phyloP scores from a whole-genome alignment of 2,329 filamentous ascomycete species.

The Calonectria naviculata region DNA sequence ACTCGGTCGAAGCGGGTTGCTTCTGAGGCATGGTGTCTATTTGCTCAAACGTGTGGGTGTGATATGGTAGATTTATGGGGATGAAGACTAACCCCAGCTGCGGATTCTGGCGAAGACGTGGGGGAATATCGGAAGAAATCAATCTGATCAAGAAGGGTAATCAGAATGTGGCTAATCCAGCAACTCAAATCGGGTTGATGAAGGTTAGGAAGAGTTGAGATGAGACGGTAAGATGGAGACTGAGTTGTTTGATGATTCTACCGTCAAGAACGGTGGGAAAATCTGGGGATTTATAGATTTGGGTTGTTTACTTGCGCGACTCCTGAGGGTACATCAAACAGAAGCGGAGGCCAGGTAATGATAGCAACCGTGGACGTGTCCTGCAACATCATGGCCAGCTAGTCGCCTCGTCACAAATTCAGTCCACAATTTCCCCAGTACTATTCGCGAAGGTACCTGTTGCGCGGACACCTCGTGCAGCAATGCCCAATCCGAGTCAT shows the following conservation, averaged over 20 bases:
- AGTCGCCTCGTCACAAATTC: neutral
- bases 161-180: neutral
- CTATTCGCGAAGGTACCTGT: neutral
- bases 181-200: neutral
- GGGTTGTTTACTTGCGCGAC: constrained; percentile 25
- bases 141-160: too few relatives aligned
- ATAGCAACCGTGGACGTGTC: constrained; percentile 11
- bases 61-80: neutral
- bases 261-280: constrained; percentile 55
- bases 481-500: constrained; percentile 38
- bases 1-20: constrained; percentile 30
- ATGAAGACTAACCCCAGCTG: constrained; percentile 30
- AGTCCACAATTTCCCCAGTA: neutral
- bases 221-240: constrained; percentile 28
- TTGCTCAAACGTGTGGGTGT: constrained; percentile 30
- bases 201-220: constrained; percentile 17
- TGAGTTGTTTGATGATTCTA: constrained; percentile 37
- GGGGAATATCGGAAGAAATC: neutral
- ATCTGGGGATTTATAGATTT: constrained; percentile 47
- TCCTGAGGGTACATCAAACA: constrained; percentile 30
- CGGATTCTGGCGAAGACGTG: constrained; percentile 24
- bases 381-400: neutral
- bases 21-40: constrained; percentile 35
- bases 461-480: neutral
- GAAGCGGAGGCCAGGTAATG: constrained; percentile 3